Evolutionary conservation across 306 rosid genomes (phyloP).

Genomic region (Alnus rubra): DNA sequence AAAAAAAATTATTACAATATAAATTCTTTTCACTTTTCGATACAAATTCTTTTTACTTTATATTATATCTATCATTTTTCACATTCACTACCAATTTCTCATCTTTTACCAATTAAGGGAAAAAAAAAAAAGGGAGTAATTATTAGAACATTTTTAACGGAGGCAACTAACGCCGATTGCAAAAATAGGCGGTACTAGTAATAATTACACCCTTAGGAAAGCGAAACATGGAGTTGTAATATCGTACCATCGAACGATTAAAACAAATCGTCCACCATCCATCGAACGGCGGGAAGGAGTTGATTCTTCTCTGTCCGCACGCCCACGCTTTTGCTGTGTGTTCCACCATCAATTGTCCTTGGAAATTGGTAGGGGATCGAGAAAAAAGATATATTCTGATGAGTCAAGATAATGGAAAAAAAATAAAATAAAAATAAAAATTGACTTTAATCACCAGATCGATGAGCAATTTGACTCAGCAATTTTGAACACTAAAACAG

Average conservation of each 20-base stretch:
- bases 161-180: neutral
- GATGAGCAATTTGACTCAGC: neutral
- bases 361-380: neutral
- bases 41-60: too few relatives aligned
- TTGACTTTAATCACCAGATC: too few relatives aligned
- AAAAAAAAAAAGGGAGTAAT: neutral
- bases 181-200: neutral
- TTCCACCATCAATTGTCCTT: neutral
- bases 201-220: constrained; percentile 5
- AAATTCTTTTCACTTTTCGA: too few relatives aligned
- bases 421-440: neutral
- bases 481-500: neutral
- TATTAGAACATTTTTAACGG: neutral
- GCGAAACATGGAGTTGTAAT: neutral
- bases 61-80: too few relatives aligned
- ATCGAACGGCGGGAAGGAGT: constrained; percentile 16
- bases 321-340: constrained; percentile 2
- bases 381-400: neutral
- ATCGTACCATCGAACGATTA: constrained; percentile 26
- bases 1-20: too few relatives aligned
- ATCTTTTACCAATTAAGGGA: too few relatives aligned
- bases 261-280: constrained; percentile 13
- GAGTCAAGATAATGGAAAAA: neutral
- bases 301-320: constrained; percentile 5
- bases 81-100: too few relatives aligned